Percentiles rank a stretch among this genome's conserved stretches.
Evolutionary conservation across 179 eudicot genomes (phyloP).

Genomic region (Carnegiea gigantea): DNA sequence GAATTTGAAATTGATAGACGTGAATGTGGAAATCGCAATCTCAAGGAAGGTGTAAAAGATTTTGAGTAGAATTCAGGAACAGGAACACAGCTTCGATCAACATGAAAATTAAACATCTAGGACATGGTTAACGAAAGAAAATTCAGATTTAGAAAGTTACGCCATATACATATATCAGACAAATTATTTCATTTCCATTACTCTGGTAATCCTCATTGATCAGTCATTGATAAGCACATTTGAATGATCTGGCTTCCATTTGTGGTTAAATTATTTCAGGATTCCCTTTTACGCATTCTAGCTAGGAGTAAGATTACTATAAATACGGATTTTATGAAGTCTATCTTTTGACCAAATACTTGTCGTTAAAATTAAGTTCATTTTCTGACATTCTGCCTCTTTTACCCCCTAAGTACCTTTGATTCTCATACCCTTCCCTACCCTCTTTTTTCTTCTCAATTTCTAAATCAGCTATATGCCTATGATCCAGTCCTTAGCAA

Average conservation of each 20-base stretch:
- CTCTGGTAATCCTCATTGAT: not conserved
- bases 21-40: not conserved
- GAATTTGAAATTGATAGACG: not conserved
- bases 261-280: not conserved
- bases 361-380: not conserved
- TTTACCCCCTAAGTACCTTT: not conserved
- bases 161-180: too few species aligned
- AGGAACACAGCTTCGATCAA: too few species aligned
- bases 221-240: not conserved
- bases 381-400: not conserved
- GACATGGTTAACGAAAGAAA: too few species aligned
- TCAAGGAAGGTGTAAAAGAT: too few species aligned
- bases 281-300: not conserved
- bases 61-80: too few species aligned
- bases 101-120: too few species aligned
- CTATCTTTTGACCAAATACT: not conserved
- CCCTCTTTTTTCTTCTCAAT: not conserved
- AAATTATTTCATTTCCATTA: not conserved
- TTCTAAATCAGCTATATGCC: slow-evolving; percentile 2
- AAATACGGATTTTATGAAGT: not conserved
- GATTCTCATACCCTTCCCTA: not conserved
- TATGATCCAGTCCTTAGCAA: not conserved
- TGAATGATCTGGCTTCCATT: not conserved
- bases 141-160: too few species aligned
- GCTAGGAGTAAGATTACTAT: not conserved